phyloP scores from a whole-genome alignment of 305 asterid species.

The Andrographis paniculata region DNA sequence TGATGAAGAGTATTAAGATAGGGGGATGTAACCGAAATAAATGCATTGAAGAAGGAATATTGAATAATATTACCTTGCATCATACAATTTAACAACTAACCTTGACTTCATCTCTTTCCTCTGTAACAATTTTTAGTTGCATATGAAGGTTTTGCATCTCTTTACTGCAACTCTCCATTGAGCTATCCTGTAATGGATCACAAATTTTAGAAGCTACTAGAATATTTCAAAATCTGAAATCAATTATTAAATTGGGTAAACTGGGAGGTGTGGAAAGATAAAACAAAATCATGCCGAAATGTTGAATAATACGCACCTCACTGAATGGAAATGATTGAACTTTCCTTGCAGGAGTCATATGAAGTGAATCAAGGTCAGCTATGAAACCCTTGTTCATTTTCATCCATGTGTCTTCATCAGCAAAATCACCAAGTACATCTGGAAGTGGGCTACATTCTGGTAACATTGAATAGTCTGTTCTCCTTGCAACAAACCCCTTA shows the following conservation, averaged over 20 bases:
- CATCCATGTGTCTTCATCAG: conserved; percentile 90
- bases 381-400: conserved; percentile 82
- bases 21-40: too few relatives aligned
- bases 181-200: conserved; percentile 37
- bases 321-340: conserved; percentile 49
- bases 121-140: conserved; percentile 46
- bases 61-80: not conserved
- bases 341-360: conserved; percentile 68
- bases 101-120: conserved; percentile 81
- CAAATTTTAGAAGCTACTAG: conserved; percentile 14
- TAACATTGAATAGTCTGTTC: conserved; percentile 47
- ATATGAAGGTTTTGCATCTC: conserved; percentile 57
- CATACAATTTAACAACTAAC: conserved; percentile 27
- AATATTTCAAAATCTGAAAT: not conserved
- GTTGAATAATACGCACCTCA: conserved; percentile 36
- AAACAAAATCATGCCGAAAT: conserved; percentile 13
- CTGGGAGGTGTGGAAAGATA: too few relatives aligned
- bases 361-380: conserved; percentile 82
- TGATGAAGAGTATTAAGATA: conserved; percentile 14
- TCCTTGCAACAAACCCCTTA: conserved; percentile 63
- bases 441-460: conserved; percentile 82
- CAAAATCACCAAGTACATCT: conserved; percentile 58
- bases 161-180: conserved; percentile 43
- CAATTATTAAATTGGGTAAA: too few relatives aligned
- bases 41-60: too few relatives aligned